Evolutionary conservation across 192 early-diverging fungal species (phyloP).

Genomic region (Coemansia umbellata): DNA sequence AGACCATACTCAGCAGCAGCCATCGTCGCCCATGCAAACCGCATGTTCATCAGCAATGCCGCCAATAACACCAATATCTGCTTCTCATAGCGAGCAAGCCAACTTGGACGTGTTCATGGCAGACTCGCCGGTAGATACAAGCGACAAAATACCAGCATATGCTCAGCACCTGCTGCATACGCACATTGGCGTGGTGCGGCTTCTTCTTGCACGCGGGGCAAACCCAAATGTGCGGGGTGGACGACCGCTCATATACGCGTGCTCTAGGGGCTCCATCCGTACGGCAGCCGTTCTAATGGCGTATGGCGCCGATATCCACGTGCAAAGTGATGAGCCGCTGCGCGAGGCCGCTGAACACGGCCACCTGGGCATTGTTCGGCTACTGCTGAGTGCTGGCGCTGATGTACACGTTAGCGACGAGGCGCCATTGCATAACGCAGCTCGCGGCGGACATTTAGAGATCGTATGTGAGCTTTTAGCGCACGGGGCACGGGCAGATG

Average conservation of each 20-base stretch:
- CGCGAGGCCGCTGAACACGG: slow-evolving; percentile 31
- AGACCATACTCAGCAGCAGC: background rate
- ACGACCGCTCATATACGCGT: slow-evolving; percentile 26
- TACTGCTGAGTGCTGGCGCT: slow-evolving; percentile 29
- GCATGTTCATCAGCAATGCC: background rate
- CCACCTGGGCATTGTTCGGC: slow-evolving; percentile 9
- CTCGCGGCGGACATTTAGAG: slow-evolving; percentile 21
- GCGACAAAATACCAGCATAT: too few relatives aligned
- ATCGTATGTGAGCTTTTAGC: slow-evolving; percentile 19
- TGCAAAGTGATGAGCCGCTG: slow-evolving; percentile 23
- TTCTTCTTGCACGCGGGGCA: slow-evolving; percentile 38
- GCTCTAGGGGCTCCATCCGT: slow-evolving; percentile 19
- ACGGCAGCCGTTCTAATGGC: slow-evolving; percentile 23
- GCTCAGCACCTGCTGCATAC: background rate
- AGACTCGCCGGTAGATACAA: too few relatives aligned
- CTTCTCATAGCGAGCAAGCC: background rate
- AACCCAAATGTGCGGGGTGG: slow-evolving; percentile 24
- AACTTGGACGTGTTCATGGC: background rate
- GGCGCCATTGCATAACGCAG: slow-evolving; percentile 24
- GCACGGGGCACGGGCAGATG: slow-evolving; percentile 15
- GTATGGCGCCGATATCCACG: slow-evolving; percentile 23
- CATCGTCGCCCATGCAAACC: background rate
- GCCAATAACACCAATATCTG: background rate
- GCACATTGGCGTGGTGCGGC: slow-evolving; percentile 23
- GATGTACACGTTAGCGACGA: slow-evolving; percentile 9